Percentiles rank a stretch among this genome's conserved stretches.
phyloP scores from a whole-genome alignment of 352 stramenopile species.

The Pythium sp. region DNA sequence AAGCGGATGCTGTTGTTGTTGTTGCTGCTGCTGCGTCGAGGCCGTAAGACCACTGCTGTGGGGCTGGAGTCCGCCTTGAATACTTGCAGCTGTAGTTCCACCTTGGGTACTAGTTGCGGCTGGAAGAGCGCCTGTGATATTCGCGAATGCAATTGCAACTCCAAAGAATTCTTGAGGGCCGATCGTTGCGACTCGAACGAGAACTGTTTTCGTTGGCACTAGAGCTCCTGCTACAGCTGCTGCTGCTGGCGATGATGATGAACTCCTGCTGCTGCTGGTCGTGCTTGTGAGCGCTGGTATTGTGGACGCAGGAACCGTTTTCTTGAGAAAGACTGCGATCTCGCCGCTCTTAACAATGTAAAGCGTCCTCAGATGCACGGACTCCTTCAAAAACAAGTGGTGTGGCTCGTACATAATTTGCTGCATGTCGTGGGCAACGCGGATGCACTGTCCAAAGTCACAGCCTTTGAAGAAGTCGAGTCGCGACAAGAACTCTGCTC shows the following conservation, averaged over 20 bases:
- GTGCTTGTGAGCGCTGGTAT: background rate
- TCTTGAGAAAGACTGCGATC: slow-evolving; percentile 58
- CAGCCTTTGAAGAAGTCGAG: slow-evolving; percentile 55
- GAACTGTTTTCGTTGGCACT: slow-evolving; percentile 21
- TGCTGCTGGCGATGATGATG: background rate
- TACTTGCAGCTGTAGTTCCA: background rate
- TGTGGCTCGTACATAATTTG: slow-evolving; percentile 52
- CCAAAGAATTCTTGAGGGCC: slow-evolving; percentile 70
- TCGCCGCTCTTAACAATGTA: slow-evolving; percentile 73
- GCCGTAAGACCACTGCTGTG: background rate
- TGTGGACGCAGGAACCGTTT: slow-evolving; percentile 18
- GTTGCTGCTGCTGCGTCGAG: background rate
- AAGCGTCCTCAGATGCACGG: slow-evolving; percentile 42
- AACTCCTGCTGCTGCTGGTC: background rate
- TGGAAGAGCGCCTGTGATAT: slow-evolving; percentile 13
- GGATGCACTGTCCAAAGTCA: slow-evolving; percentile 74
- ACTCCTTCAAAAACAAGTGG: slow-evolving; percentile 60
- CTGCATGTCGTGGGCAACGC: slow-evolving; percentile 65
- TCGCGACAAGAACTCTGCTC: slow-evolving; percentile 57
- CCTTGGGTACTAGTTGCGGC: background rate
- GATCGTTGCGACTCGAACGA: slow-evolving; percentile 70
- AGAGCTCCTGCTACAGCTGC: background rate
- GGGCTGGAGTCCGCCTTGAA: background rate
- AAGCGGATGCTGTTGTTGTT: background rate
- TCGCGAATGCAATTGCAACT: slow-evolving; percentile 40